Conservation (phyloP, 1,284 basidiomycete genomes). For the Marasmius fiardii region DNA sequence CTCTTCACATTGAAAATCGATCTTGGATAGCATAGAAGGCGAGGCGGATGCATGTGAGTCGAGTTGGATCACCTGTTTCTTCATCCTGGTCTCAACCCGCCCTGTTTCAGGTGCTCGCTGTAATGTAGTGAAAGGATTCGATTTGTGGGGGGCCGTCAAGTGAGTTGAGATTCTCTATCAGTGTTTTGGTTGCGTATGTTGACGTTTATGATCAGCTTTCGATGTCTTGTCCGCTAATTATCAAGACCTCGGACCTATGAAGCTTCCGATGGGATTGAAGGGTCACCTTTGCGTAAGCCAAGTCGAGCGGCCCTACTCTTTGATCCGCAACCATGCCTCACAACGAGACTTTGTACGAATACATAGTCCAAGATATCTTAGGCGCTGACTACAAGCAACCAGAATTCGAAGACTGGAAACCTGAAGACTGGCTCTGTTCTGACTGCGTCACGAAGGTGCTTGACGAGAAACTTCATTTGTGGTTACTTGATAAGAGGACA, state of each 20-base stretch:
- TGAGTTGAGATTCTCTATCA: no score
- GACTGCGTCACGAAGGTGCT: constrained; percentile 27
- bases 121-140: constrained; percentile 8
- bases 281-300: neutral
- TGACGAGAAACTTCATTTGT: constrained; percentile 17
- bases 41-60: constrained; percentile 26
- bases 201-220: no score
- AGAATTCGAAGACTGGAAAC: constrained; percentile 23
- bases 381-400: constrained; percentile 13
- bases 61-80: neutral
- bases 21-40: constrained; percentile 25
- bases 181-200: no score
- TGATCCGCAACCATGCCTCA: neutral
- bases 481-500: constrained; percentile 7
- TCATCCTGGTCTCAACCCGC: neutral
- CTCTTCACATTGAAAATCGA: constrained; percentile 21
- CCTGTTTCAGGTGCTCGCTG: neutral
- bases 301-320: neutral
- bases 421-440: constrained; percentile 29
- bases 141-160: neutral
- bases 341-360: neutral
- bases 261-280: neutral
- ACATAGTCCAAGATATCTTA: constrained; percentile 24
- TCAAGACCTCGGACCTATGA: no score
- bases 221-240: no score